A percentile compares a stretch with the other conserved stretches of the same genome.
These are phyloP conservation scores for Pseudonitzschia pungens DNA, from an alignment of 108 stramenopile genomes.

Conservation along the genomic window DNA sequence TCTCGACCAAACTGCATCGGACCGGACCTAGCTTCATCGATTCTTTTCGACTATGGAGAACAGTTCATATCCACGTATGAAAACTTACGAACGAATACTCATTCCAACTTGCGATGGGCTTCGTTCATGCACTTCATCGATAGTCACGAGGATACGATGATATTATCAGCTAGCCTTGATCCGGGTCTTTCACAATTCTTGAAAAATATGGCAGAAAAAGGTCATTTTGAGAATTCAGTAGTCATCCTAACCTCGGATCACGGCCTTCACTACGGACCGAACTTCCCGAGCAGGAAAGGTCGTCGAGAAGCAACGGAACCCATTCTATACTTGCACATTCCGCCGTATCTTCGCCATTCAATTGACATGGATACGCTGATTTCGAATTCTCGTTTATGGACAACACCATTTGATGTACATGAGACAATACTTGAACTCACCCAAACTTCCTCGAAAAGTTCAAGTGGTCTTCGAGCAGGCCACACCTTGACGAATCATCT, in stretches of 20 bases:
- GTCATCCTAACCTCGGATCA: slow-evolving; percentile 52
- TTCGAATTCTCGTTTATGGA: slow-evolving; percentile 29
- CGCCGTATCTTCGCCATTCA: background rate
- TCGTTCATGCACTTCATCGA: slow-evolving; percentile 54
- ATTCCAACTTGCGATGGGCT: slow-evolving; percentile 42
- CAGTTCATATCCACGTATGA: slow-evolving; percentile 43
- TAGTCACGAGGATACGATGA: slow-evolving; percentile 54
- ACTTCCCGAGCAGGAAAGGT: slow-evolving; percentile 35
- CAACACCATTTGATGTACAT: slow-evolving; percentile 55
- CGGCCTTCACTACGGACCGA: slow-evolving; percentile 58
- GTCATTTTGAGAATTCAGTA: slow-evolving; percentile 33
- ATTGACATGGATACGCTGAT: slow-evolving; percentile 1
- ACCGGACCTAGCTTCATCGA: slow-evolving; percentile 33
- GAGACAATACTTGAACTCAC: slow-evolving; percentile 22
- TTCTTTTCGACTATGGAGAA: slow-evolving; percentile 31
- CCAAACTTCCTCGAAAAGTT: background rate
- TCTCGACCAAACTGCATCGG: slow-evolving; percentile 58
- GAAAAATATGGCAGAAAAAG: background rate
- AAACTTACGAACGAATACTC: slow-evolving; percentile 7
- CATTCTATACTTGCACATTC: slow-evolving; percentile 37
- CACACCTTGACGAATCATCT: background rate
- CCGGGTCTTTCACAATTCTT: slow-evolving; percentile 28
- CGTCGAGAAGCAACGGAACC: slow-evolving; percentile 42
- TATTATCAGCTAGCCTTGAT: slow-evolving; percentile 39
- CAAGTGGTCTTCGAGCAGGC: background rate